Evolutionary conservation across 495 filamentous ascomycete species (phyloP).

Genomic region (Bryoglossum gracile): DNA sequence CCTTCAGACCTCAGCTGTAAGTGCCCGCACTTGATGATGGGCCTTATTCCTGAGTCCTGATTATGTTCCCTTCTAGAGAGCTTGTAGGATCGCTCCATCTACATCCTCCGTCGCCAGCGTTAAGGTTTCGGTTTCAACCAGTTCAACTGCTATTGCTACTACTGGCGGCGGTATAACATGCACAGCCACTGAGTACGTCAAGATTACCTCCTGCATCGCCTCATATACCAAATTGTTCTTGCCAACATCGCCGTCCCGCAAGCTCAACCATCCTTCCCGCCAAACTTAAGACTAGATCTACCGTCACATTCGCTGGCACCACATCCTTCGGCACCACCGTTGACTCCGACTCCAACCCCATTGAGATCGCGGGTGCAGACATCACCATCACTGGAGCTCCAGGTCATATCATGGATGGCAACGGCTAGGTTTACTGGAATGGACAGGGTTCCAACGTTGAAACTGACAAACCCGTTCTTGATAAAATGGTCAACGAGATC

Average conservation of each 20-base stretch:
- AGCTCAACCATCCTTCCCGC: slow-evolving; percentile 39
- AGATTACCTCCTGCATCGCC: slow-evolving; percentile 35
- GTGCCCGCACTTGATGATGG: background rate
- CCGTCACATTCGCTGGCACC: slow-evolving; percentile 41
- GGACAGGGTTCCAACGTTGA: slow-evolving; percentile 44
- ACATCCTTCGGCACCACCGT: slow-evolving; percentile 42
- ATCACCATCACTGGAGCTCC: slow-evolving; percentile 39
- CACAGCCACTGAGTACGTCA: slow-evolving; percentile 36
- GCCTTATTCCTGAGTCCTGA: too few species aligned
- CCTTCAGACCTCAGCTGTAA: too few species aligned
- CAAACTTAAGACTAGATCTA: slow-evolving; percentile 35
- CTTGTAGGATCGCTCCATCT: too few species aligned
- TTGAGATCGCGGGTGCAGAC: slow-evolving; percentile 38
- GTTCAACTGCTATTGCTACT: background rate
- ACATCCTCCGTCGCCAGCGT: too few species aligned
- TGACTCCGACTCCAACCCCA: slow-evolving; percentile 36
- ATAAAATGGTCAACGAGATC: slow-evolving; percentile 29
- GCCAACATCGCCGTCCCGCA: slow-evolving; percentile 36
- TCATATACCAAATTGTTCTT: slow-evolving; percentile 37
- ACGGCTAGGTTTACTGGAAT: slow-evolving; percentile 45
- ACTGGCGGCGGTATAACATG: slow-evolving; percentile 25
- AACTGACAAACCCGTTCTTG: slow-evolving; percentile 39
- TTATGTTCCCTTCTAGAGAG: too few species aligned
- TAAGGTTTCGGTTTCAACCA: too few species aligned
- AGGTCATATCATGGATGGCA: slow-evolving; percentile 38